Evolutionary conservation across 2,329 filamentous ascomycete species (phyloP), one percentile per base, ranked within the genome.

Genomic region (Berkeleyomyces rouxiae): DNA sequence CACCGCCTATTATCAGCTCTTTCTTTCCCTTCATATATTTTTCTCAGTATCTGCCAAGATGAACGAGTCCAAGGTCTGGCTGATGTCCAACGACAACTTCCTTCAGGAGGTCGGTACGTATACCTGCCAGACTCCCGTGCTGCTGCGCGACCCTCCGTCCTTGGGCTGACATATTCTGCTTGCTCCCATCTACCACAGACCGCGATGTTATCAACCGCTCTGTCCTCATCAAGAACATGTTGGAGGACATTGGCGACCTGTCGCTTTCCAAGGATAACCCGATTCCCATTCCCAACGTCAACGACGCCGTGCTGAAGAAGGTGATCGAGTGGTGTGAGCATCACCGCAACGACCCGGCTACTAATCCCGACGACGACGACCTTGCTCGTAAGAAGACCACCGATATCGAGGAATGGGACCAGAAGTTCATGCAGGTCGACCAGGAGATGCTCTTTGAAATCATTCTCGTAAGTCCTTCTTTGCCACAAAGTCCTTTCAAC

Each of bases 391-490:
- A 96, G 81, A 96, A 96, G 83, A 96, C 91, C 1, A 97, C 93
- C 57, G 93, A 99, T 70, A 99, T 99, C 68, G 93, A 97, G 65
- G 93, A 99, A 76, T 99, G 93, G 93, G 93, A 99, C 70, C 92
- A 97, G 75, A 99, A 99, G 77, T 99, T 97, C 75, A 97, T 99
- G 93, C 92, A 97, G 76, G 93, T 99, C 16, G 93, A 99, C 73
- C 93, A 99, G 72, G 93, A 99, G 77, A 97, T 99, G 93, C 83
- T 99, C 1, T 99, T 99, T 68, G 93, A 99, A 79, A 97, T 99
- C 71, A 99, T 99, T 69, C 81, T 99, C 36, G 90, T 93, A 81
- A 64, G 86, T 79, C 62, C 43, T 16, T 11, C 46, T 44, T 51
- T 49, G 7, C 13, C 31, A 55, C 51, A 36, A 7, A 33, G 42